phyloP scores from a whole-genome alignment of 306 rosid genomes.

The Inga oerstediana region DNA sequence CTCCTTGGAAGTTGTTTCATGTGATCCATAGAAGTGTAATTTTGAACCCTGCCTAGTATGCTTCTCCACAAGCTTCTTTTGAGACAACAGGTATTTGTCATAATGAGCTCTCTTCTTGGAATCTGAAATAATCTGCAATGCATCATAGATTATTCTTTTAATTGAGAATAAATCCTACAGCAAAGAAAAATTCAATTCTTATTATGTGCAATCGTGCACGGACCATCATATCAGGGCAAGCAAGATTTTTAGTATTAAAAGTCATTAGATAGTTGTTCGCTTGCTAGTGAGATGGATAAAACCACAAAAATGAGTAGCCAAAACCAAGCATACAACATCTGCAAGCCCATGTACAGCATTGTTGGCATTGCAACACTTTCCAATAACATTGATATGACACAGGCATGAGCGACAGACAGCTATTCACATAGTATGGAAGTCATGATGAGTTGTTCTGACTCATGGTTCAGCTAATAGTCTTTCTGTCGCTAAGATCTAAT shows the following conservation, averaged over 20 bases:
- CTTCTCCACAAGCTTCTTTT: constrained; percentile 61
- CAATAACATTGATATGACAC: background rate
- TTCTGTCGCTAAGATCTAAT: constrained; percentile 17
- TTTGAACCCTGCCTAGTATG: constrained; percentile 44
- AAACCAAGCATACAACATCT: constrained; percentile 1
- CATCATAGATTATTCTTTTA: constrained; percentile 47
- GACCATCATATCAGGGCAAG: constrained; percentile 7
- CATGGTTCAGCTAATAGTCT: constrained; percentile 17
- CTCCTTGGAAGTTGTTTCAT: constrained; percentile 50
- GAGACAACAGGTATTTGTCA: constrained; percentile 68
- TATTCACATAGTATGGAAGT: background rate
- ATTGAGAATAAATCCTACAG: constrained; percentile 37
- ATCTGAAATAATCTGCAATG: constrained; percentile 96
- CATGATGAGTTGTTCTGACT: constrained; percentile 14
- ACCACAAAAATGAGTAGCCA: constrained; percentile 24
- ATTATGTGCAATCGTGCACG: constrained; percentile 11
- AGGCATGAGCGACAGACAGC: background rate
- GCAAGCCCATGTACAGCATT: constrained; percentile 21
- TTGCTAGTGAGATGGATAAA: constrained; percentile 21
- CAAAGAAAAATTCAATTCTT: constrained; percentile 33
- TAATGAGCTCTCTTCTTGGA: constrained; percentile 76
- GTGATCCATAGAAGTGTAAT: constrained; percentile 49
- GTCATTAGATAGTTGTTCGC: constrained; percentile 14
- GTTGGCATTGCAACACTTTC: background rate
- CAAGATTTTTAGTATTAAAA: constrained; percentile 31